Percentiles rank a stretch among this genome's conserved stretches.
Conservation (phyloP, 2,329 filamentous ascomycete genomes). For the Nannizziopsis arthrosporioides region DNA sequence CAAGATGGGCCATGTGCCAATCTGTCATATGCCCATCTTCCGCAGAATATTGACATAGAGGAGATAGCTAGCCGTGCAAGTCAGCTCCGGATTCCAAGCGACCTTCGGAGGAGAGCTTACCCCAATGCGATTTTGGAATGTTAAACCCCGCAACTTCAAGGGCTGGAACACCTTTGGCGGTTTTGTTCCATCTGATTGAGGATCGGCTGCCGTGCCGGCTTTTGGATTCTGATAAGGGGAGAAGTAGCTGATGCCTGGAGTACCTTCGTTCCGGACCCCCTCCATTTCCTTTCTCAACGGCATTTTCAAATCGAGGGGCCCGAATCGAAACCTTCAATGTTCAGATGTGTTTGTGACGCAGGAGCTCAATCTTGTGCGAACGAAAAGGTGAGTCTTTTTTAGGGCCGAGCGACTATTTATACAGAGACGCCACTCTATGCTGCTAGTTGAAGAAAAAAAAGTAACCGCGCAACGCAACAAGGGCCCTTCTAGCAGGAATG, state of each 20-base stretch:
- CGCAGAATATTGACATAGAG: slow-evolving; percentile 56
- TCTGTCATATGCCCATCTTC: slow-evolving; percentile 61
- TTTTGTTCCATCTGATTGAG: slow-evolving; percentile 30
- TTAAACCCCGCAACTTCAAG: slow-evolving; percentile 46
- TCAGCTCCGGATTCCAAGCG: background rate
- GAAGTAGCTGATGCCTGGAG: slow-evolving; percentile 25
- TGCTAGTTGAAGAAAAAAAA: too few species aligned
- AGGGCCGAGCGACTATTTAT: too few species aligned
- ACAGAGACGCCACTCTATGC: too few species aligned
- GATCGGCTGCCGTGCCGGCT: slow-evolving; percentile 29
- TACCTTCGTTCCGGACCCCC: slow-evolving; percentile 24
- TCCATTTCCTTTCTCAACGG: slow-evolving; percentile 2
- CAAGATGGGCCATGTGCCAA: slow-evolving; percentile 73
- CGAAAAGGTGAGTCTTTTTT: too few species aligned
- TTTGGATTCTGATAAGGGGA: slow-evolving; percentile 29
- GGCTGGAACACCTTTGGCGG: slow-evolving; percentile 49
- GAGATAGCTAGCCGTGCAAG: slow-evolving; percentile 36
- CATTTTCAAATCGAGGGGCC: background rate
- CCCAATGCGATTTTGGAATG: slow-evolving; percentile 56
- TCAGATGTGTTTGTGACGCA: too few species aligned
- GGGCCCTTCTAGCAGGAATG: too few species aligned
- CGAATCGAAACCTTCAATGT: too few species aligned
- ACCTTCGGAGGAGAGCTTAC: slow-evolving; percentile 21
- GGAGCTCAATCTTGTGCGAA: too few species aligned
- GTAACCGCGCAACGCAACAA: too few species aligned